Conservation (phyloP, 31 red algal genomes). For the Asparagopsis taxiformis region DNA sequence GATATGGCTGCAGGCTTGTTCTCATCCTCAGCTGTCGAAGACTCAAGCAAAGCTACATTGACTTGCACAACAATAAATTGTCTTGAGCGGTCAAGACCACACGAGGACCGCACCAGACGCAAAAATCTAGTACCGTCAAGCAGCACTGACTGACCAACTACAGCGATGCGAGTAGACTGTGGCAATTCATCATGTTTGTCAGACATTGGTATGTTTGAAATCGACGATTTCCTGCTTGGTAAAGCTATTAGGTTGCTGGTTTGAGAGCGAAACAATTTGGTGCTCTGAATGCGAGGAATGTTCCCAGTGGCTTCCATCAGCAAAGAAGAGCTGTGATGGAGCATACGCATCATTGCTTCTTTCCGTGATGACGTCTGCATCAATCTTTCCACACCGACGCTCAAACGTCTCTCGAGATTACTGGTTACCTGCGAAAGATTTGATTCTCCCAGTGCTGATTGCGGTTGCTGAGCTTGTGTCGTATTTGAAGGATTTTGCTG, state of each 20-base stretch:
- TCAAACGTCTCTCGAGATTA: conserved; percentile 30
- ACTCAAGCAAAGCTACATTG: neutral
- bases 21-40: conserved; percentile 3
- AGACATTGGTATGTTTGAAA: neutral
- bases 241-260: neutral
- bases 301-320: conserved; percentile 23
- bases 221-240: neutral
- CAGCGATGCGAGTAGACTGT: neutral
- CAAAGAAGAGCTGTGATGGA: conserved; percentile 16
- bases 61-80: conserved; percentile 16
- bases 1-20: neutral
- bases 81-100: neutral
- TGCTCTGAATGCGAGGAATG: neutral
- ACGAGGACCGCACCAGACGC: neutral
- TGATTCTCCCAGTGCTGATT: conserved; percentile 1
- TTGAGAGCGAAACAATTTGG: neutral
- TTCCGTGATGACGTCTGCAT: conserved; percentile 19
- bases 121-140: neutral
- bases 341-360: conserved; percentile 27
- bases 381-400: conserved; percentile 36
- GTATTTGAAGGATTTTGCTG: neutral
- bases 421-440: conserved; percentile 12
- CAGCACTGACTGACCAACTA: neutral
- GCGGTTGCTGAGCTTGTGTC: neutral
- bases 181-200: neutral